Evolutionary conservation across 2,329 filamentous ascomycete species (phyloP).

Genomic region (Trichophyton equinum): DNA sequence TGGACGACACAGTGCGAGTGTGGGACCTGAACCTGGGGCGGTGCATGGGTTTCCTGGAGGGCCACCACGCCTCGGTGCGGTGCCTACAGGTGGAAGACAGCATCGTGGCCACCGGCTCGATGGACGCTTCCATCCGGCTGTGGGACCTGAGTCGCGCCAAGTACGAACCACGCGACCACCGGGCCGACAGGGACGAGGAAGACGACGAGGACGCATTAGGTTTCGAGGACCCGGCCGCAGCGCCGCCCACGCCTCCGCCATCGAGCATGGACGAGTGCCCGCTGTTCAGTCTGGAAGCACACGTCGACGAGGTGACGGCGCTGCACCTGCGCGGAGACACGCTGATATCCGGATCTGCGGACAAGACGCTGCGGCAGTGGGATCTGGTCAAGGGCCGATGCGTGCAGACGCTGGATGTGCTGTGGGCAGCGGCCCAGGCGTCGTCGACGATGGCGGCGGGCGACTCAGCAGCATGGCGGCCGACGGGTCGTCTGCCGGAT

Average conservation of each 20-base stretch:
- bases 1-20: slow-evolving; percentile 88
- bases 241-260: slow-evolving; percentile 53
- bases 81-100: slow-evolving; percentile 91
- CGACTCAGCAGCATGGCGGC: slow-evolving; percentile 53
- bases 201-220: slow-evolving; percentile 49
- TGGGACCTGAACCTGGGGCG: slow-evolving; percentile 93
- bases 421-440: slow-evolving; percentile 93
- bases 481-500: slow-evolving; percentile 49
- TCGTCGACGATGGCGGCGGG: slow-evolving; percentile 53
- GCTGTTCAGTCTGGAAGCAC: slow-evolving; percentile 75
- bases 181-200: slow-evolving; percentile 44
- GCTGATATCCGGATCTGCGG: slow-evolving; percentile 85
- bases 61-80: slow-evolving; percentile 86
- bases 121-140: slow-evolving; percentile 84
- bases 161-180: slow-evolving; percentile 58
- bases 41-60: slow-evolving; percentile 83
- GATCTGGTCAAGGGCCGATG: slow-evolving; percentile 94
- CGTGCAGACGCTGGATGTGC: slow-evolving; percentile 90
- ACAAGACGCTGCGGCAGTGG: slow-evolving; percentile 97
- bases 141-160: slow-evolving; percentile 90
- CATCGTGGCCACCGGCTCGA: slow-evolving; percentile 83
- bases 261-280: slow-evolving; percentile 82
- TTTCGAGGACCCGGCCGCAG: slow-evolving; percentile 54
- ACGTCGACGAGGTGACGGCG: slow-evolving; percentile 89
- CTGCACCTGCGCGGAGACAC: slow-evolving; percentile 81